A percentile compares a stretch with the other conserved stretches of the same genome.
These are phyloP conservation scores for Pythium guiyangense DNA, from an alignment of 352 stramenopile species.

Conservation along the genomic window DNA sequence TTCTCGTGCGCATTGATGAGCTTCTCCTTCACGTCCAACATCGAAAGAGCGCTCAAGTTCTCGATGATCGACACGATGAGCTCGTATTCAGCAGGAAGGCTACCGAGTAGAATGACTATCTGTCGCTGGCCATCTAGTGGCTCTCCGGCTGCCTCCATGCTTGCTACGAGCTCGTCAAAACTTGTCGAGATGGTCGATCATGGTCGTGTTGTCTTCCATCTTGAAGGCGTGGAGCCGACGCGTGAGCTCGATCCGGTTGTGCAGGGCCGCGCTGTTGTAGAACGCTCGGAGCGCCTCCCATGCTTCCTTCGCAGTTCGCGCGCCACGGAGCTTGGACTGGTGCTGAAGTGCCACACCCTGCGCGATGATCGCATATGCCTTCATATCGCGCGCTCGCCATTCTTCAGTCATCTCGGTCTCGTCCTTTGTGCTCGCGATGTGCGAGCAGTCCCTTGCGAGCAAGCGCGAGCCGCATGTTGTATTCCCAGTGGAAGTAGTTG, in stretches of 20 bases:
- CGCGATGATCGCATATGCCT: conserved; percentile 22
- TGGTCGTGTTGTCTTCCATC: neutral
- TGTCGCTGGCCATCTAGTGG: conserved; percentile 16
- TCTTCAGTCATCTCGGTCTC: conserved; percentile 6
- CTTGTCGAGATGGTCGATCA: conserved; percentile 16
- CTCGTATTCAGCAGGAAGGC: conserved; percentile 20
- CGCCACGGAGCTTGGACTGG: conserved; percentile 15
- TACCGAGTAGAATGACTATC: conserved; percentile 20
- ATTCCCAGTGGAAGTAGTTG: conserved; percentile 33
- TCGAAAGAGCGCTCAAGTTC: neutral
- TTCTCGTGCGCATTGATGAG: conserved; percentile 1
- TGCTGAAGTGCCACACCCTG: conserved; percentile 12
- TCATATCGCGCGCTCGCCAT: too few species aligned
- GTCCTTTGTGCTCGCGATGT: conserved; percentile 13
- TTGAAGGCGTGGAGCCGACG: conserved; percentile 19
- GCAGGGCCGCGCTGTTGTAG: conserved; percentile 20
- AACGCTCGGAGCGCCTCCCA: conserved; percentile 14
- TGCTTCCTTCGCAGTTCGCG: conserved; percentile 9
- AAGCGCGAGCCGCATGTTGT: conserved; percentile 19
- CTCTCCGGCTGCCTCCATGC: conserved; percentile 20
- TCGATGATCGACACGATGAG: neutral
- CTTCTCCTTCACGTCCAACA: neutral
- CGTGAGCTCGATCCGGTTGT: conserved; percentile 24
- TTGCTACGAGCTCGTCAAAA: conserved; percentile 22
- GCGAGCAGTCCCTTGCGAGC: conserved; percentile 16